Base-by-base conservation (phyloP, 108 stramenopile genomes). In the Cyclostephanos tholiformis region DNA sequence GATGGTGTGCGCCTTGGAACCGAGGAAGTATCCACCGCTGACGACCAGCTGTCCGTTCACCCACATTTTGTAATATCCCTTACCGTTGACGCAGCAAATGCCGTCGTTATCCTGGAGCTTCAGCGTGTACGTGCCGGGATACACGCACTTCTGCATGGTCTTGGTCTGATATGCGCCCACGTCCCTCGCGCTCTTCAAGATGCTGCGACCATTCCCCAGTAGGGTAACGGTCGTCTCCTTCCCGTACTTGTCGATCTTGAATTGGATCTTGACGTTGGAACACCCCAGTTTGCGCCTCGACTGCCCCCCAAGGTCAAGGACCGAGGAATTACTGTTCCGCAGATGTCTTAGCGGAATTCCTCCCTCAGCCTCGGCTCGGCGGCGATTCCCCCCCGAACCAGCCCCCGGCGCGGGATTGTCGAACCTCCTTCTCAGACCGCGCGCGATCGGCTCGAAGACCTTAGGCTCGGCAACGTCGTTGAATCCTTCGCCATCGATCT, bases 201-300 rank as follows among this genome's bases (percentile, higher is more conserved):
- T 46, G 7, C 29, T 36, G 2, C 32, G 17, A 6, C 75, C 75
- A 20, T 68, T 76, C 16, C 67, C 62, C 25, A 36, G 51, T 3
- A 76, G 30, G 22, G 59, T 63, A 11, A 68, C 67, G 14, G 66
- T 60, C 6, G 75, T 76, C 35, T 76, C 75, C 20, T 63, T 61
- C 0, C 75, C 75, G 27, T 76, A 68, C 32, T 53, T 52, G 61
- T 76, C 75, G 17, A 76, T 32, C 51, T 53, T 76, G 55, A 76
- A 38, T 43, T 76, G 59, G 35, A 76, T 38, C 50, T 76, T 68
- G 20, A 76, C 65, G 41, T 61, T 67, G 16, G 29, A 23, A 23
- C 75, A 76, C n/a, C 59, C 59, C 0, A 14, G 36, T 20, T 32
- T 22, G 12, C 46, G 41, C 12, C 41, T 41, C 41, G 41, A 41